Evolutionary conservation across 78 protist species (phyloP), one percentile per base, ranked within the genome.

Genomic region (Protostelium mycophagum): DNA sequence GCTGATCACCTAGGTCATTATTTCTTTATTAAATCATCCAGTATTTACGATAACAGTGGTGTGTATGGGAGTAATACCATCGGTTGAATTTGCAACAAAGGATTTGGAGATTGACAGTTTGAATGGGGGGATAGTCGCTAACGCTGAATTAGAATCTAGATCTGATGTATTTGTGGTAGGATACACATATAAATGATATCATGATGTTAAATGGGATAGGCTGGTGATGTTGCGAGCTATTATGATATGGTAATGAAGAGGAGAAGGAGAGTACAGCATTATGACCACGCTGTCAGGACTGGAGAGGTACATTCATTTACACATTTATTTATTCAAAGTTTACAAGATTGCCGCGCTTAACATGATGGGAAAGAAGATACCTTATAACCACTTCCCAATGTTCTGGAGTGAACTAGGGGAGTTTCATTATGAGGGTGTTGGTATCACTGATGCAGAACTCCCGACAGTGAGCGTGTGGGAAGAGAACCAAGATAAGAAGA

Each of bases 251-350:
- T 87, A 5, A 89, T 95, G 1, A 94, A 95, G 36, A 38, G 36
- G 1, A 90, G 98, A 29, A 88, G 98, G 28, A 91, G 96, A 84
- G 91, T 93, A 5, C 97, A 97, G 83, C 98, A 97, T 89, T 95
- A 95, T 88, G 97, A 95, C 38, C 98, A 97, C n/a, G 97, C 97
- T 1, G 88, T 51, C 28, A 90, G 90, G 36, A 90, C 95, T 37
- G 97, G 97, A 38, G 95, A 90, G 86, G 84, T 88, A n/a, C n/a
- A n/a, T n/a, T n/a, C n/a, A n/a, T n/a, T n/a, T n/a, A n/a, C n/a
- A n/a, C n/a, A n/a, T n/a, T n/a, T n/a, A n/a, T n/a, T n/a, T n/a
- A n/a, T n/a, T n/a, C n/a, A n/a, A n/a, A n/a, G n/a, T n/a, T n/a
- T n/a, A n/a, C n/a, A 87, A 89, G 37, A 63, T 86, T 29, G 96